Conservation (phyloP, 2,329 filamentous ascomycete species). For the Penicillium hesseltinei region DNA sequence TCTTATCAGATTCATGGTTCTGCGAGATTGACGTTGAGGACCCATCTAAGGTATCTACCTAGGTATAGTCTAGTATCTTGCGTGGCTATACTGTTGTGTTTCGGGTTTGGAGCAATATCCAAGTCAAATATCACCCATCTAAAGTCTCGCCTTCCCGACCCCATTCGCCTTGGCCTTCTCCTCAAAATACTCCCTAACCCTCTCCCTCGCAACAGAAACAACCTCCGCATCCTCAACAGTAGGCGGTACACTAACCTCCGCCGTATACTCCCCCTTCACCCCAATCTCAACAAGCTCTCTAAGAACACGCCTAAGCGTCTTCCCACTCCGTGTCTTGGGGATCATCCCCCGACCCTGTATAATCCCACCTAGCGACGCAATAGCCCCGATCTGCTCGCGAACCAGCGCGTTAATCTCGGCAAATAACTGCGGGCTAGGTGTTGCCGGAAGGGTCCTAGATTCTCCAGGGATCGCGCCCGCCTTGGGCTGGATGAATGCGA, state of each 20-base stretch:
- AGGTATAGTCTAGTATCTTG: too few species aligned
- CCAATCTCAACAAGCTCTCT: slow-evolving; percentile 82
- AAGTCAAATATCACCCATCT: slow-evolving; percentile 9
- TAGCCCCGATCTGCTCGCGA: slow-evolving; percentile 78
- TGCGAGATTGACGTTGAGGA: too few species aligned
- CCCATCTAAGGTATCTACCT: too few species aligned
- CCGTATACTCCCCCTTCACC: slow-evolving; percentile 68
- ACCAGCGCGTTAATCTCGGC: slow-evolving; percentile 54
- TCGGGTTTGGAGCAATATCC: too few species aligned
- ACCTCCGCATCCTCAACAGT: slow-evolving; percentile 80
- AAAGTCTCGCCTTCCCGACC: slow-evolving; percentile 46
- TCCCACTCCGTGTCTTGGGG: slow-evolving; percentile 87
- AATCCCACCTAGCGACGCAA: slow-evolving; percentile 81
- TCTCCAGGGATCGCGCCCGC: slow-evolving; percentile 37
- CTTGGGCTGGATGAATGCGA: slow-evolving; percentile 74
- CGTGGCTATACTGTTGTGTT: too few species aligned
- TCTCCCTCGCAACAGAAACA: slow-evolving; percentile 69
- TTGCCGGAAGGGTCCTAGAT: slow-evolving; percentile 30
- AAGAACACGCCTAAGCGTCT: slow-evolving; percentile 79
- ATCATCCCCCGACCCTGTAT: slow-evolving; percentile 84
- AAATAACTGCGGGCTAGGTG: slow-evolving; percentile 46
- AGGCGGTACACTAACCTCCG: slow-evolving; percentile 70
- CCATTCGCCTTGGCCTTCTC: slow-evolving; percentile 21
- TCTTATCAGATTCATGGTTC: too few species aligned
- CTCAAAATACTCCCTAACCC: slow-evolving; percentile 73